Evolutionary conservation across 2,329 filamentous ascomycete genomes (phyloP).

Genomic region (Trichoderma aggressivum): DNA sequence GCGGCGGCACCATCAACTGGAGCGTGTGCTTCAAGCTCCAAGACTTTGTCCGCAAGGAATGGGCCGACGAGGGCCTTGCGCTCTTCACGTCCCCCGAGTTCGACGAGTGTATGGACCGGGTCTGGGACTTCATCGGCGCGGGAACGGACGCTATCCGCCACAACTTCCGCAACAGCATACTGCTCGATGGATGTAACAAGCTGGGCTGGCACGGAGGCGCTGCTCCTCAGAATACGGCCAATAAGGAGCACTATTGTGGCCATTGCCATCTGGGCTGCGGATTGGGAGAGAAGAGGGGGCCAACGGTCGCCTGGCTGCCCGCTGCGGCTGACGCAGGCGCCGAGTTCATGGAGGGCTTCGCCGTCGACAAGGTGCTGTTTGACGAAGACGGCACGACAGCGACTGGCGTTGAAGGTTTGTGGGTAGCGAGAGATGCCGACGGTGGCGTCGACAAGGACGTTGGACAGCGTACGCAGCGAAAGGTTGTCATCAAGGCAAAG

Average conservation of each 20-base stretch:
- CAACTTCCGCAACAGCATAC: conserved; percentile 65
- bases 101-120: conserved; percentile 74
- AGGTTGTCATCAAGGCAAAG: conserved; percentile 72
- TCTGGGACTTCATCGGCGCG: conserved; percentile 77
- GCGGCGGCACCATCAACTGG: conserved; percentile 89
- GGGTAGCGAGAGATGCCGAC: conserved; percentile 66
- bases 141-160: conserved; percentile 63
- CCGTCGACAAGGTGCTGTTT: conserved; percentile 69
- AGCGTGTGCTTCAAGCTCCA: conserved; percentile 64
- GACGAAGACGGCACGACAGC: conserved; percentile 56
- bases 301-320: conserved; percentile 71
- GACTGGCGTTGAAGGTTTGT: conserved; percentile 68
- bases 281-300: conserved; percentile 73
- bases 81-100: conserved; percentile 74
- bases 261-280: conserved; percentile 60
- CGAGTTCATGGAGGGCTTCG: conserved; percentile 78
- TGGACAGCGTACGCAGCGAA: conserved; percentile 50
- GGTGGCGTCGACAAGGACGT: conserved; percentile 53
- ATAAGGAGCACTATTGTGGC: conserved; percentile 71
- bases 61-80: conserved; percentile 65
- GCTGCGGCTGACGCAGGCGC: conserved; percentile 76
- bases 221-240: conserved; percentile 77
- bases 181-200: conserved; percentile 72
- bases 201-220: conserved; percentile 67
- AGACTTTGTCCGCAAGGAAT: conserved; percentile 73